Evolutionary conservation across 169 alveolate genomes (phyloP).

Genomic region (Babesia bigemina): DNA sequence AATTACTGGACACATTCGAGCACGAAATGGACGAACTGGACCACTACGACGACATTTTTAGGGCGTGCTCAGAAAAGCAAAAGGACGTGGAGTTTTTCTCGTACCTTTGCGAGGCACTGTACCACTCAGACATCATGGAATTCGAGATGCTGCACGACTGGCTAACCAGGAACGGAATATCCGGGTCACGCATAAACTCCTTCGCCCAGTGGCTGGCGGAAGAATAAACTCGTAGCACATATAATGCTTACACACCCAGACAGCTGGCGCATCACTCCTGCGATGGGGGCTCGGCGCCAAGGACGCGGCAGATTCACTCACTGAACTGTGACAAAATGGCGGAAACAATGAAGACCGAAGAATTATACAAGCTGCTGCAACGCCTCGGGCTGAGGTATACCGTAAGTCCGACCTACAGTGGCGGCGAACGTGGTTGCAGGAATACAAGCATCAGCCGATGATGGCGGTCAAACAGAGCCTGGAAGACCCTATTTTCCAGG

Average conservation of each 20-base stretch:
- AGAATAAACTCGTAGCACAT: constrained; percentile 10
- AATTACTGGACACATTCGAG: constrained; percentile 42
- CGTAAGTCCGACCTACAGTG: constrained; percentile 1
- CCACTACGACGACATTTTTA: constrained; percentile 12
- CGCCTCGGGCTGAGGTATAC: constrained; percentile 55
- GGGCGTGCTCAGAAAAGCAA: constrained; percentile 10
- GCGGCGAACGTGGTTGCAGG: constrained; percentile 15
- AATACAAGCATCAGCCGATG: constrained; percentile 44
- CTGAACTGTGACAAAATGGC: constrained; percentile 15
- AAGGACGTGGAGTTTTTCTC: constrained; percentile 33
- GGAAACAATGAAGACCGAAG: constrained; percentile 41
- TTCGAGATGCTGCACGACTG: constrained; percentile 45
- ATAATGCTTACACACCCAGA: background rate
- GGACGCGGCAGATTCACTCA: background rate
- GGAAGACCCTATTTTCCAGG: constrained; percentile 41
- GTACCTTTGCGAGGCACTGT: constrained; percentile 52
- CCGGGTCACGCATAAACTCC: constrained; percentile 34
- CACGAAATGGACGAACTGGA: constrained; percentile 13
- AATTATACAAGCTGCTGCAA: constrained; percentile 44
- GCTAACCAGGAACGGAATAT: constrained; percentile 12
- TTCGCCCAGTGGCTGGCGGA: constrained; percentile 59
- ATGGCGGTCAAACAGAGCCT: constrained; percentile 50
- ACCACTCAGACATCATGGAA: constrained; percentile 49
- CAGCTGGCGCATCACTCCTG: background rate
- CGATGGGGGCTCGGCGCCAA: constrained; percentile 15